Evolutionary conservation across 805 yeast genomes (phyloP), one percentile per base, ranked within the genome.

Genomic region (Metschnikowia lunata): DNA sequence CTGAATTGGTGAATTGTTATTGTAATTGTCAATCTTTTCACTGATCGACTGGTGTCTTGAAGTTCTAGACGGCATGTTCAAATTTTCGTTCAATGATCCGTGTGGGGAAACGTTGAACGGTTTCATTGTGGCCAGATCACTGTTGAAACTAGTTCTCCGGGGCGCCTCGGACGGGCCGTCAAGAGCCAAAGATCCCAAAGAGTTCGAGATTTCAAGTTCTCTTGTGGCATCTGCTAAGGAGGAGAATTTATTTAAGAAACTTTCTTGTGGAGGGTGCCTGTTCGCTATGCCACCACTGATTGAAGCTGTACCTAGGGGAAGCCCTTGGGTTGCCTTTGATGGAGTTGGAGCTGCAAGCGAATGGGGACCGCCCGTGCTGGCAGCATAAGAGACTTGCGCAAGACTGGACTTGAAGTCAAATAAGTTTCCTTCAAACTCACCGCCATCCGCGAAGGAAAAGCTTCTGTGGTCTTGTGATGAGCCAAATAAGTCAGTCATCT

Each of bases 161-260:
- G 64, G 50, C 8, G 34, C 32, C 15, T 43, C 52, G 28, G 30
- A 37, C 45, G 57, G 47, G 49, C 55, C 52, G 11, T 66, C 71
- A 18, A 67, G 51, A n/a, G 63, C 49, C 37, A 68, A 54, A 30
- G 69, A 59, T n/a, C 73, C 71, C 42, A 78, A 56, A 10, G 72
- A 74, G 41, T 68, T 67, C 15, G 74, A 57, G 11, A 74, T 52
- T 52, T 82, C 87, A 36, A 81, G 69, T 51, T 82, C 88, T 54
- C 84, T 69, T 0, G 88, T 82, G 38, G 84, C 83, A 45, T 82
- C 87, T 7, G 85, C 83, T 13, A 82, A 83, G 2, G 79, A 67
- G 7, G 83, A 69, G 55, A 82, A 82, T 61, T 80, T 81, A 49
- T 79, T 82, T 49, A 82, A 64, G 55, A 82, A 82, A 39, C 77